Evolutionary conservation across 495 filamentous ascomycete species (phyloP).

Genomic region (Annulohypoxylon nitens): DNA sequence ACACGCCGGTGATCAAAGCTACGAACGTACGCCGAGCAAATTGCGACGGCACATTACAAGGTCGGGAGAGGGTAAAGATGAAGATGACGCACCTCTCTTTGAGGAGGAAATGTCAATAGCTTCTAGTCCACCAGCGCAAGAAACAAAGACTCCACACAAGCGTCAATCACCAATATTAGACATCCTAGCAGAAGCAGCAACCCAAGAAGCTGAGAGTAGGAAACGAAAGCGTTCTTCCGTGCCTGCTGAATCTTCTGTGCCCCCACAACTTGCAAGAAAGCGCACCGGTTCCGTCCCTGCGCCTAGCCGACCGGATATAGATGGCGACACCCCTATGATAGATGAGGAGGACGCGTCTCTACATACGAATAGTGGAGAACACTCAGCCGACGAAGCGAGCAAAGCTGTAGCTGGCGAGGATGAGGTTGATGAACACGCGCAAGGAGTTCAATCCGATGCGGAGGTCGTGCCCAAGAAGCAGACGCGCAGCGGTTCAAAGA

Average conservation of each 20-base stretch:
- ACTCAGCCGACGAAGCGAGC: slow-evolving; percentile 57
- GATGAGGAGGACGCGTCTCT: slow-evolving; percentile 59
- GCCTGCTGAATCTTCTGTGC: slow-evolving; percentile 58
- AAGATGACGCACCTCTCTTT: slow-evolving; percentile 57
- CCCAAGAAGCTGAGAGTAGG: slow-evolving; percentile 59
- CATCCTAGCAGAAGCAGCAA: slow-evolving; percentile 45
- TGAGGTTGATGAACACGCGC: slow-evolving; percentile 45
- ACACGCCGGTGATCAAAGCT: slow-evolving; percentile 55
- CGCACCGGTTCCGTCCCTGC: slow-evolving; percentile 65
- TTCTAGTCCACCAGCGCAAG: slow-evolving; percentile 49
- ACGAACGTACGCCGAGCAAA: slow-evolving; percentile 76
- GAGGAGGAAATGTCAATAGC: slow-evolving; percentile 58
- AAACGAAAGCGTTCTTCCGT: slow-evolving; percentile 66
- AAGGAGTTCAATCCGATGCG: slow-evolving; percentile 47
- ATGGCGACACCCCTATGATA: slow-evolving; percentile 58
- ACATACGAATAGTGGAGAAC: slow-evolving; percentile 56
- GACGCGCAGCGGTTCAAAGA: slow-evolving; percentile 57
- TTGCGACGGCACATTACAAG: slow-evolving; percentile 60
- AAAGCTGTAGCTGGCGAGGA: slow-evolving; percentile 42
- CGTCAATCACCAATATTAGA: slow-evolving; percentile 46
- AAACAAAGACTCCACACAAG: slow-evolving; percentile 39
- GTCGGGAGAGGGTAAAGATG: slow-evolving; percentile 53
- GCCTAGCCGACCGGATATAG: slow-evolving; percentile 46
- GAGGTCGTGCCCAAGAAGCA: slow-evolving; percentile 54
- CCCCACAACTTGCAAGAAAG: slow-evolving; percentile 68